A percentile compares a stretch with the other conserved stretches of the same genome.
These are phyloP conservation scores for Mycocentrospora acerina DNA, from an alignment of 2,329 filamentous ascomycete species.

Conservation along the genomic window DNA sequence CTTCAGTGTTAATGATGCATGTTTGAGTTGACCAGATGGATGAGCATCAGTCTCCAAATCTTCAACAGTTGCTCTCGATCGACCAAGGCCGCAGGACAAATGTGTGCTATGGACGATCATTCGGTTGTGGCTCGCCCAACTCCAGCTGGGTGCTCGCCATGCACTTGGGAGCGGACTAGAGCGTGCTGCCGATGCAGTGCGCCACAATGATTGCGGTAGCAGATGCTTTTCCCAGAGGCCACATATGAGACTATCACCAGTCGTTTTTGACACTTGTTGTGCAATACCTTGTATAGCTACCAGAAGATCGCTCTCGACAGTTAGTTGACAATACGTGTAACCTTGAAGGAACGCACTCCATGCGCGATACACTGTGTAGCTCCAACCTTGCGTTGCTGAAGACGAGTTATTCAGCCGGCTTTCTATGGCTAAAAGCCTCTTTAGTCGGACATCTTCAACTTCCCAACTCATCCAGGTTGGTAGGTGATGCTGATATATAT, in stretches of 20 bases:
- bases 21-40: neutral
- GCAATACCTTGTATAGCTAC: neutral
- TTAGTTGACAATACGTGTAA: neutral
- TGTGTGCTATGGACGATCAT: neutral
- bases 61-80: neutral
- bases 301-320: neutral
- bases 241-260: neutral
- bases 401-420: no score
- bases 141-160: slow-evolving; percentile 3
- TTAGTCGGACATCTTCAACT: no score
- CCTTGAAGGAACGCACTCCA: neutral
- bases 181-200: neutral
- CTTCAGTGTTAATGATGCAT: neutral
- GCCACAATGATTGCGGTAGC: neutral
- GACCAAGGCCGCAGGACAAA: neutral
- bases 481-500: neutral
- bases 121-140: slow-evolving; percentile 1
- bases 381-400: no score
- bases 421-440: no score
- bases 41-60: neutral
- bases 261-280: neutral
- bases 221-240: neutral
- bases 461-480: neutral
- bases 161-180: neutral
- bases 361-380: neutral